Evolutionary conservation across 2,329 filamentous ascomycete species (phyloP), one percentile per base, ranked within the genome.

Genomic region (Neopestalotiopsis rosae): DNA sequence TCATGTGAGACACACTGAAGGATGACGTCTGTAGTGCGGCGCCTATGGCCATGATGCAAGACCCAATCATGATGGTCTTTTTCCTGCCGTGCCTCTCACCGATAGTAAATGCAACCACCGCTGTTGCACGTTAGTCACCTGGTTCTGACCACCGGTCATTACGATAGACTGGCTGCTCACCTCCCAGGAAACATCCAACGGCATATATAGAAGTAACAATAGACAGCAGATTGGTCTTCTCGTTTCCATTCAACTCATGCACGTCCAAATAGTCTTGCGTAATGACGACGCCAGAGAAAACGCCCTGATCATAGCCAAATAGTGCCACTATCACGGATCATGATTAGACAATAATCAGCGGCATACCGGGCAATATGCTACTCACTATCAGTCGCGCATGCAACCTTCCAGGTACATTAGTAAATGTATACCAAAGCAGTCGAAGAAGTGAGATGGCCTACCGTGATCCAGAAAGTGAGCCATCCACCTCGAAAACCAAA

Each of bases 281-380:
- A 45, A 77, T 72, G 28, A 77, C 69, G 24, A 76, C 73, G 38
- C 76, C 76, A 14, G 76, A 76, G 61, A 78, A 79, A 3, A 79
- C 74, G 28, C 77, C 77, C 71, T 77, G 61, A 56, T 65, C 56
- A 30, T 45, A 68, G 49, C 24, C 1, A 62, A 40, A 63, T 1
- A 63, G n/a, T 38, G 38, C 61, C 61, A 63, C 57, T 59, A 28
- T 14, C 10, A 28, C 14, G 1, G 45, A 59, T 7, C 5, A 32
- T 59, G 57, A 38, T 59, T 12, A 59, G 57, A 12, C 5, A 20
- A 4, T 42, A 5, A 38, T 1, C 5, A 7, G 12, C 34, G 1
- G 13, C 6, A 12, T 63, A 12, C 13, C 3, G 12, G 20, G 14
- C n/a, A 6, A 14, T 1, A 17, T 17, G 32, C 1, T 13, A 20